Evolutionary conservation across 2,329 filamentous ascomycete genomes (phyloP).

Genomic region (Apiospora koreana): DNA sequence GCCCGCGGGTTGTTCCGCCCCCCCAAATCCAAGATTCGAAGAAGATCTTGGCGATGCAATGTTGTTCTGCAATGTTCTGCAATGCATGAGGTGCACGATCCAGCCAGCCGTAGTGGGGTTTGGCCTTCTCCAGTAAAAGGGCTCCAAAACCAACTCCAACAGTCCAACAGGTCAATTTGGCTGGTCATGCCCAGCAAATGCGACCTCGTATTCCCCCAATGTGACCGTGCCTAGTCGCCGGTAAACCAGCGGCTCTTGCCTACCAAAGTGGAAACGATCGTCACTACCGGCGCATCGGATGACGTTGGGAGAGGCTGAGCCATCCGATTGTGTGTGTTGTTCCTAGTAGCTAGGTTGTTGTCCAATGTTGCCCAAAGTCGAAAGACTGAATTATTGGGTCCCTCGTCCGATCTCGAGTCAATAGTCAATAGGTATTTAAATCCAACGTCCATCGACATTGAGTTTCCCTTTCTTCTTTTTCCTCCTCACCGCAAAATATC

Average conservation of each 20-base stretch:
- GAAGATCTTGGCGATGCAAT: neutral
- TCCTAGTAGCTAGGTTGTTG: neutral
- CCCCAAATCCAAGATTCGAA: neutral
- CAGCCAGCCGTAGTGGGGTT: neutral
- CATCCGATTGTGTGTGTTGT: neutral
- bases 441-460: neutral
- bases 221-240: neutral
- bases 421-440: too few relatives aligned
- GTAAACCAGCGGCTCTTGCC: neutral
- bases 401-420: neutral
- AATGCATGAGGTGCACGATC: neutral
- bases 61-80: too few relatives aligned
- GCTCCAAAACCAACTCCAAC: neutral
- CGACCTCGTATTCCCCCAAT: conserved; percentile 6
- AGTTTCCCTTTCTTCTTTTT: neutral
- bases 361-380: neutral
- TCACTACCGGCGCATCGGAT: neutral
- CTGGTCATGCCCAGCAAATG: neutral
- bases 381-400: neutral
- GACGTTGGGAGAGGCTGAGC: conserved; percentile 1
- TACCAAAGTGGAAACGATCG: conserved; percentile 6
- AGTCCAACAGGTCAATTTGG: too few relatives aligned
- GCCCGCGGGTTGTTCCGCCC: neutral
- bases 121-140: neutral
- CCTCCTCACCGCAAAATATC: neutral